phyloP scores from a whole-genome alignment of 352 stramenopile genomes.

The Phytophthora macrochlamydospora region DNA sequence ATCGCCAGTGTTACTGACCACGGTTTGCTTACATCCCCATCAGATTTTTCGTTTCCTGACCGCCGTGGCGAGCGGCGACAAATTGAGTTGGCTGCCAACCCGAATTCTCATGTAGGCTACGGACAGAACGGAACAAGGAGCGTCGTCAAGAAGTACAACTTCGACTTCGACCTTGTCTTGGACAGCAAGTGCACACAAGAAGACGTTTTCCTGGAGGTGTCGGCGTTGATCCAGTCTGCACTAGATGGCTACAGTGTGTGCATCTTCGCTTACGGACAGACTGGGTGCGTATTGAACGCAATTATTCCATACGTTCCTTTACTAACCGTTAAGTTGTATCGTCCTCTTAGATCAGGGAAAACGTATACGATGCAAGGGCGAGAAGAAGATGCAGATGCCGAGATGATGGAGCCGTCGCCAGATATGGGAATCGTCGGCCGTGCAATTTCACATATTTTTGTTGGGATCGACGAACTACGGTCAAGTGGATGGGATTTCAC shows the following conservation, averaged over 20 bases:
- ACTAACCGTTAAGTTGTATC: conserved; percentile 1
- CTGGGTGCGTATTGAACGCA: conserved; percentile 44
- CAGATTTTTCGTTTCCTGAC: conserved; percentile 84
- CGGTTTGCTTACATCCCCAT: not conserved
- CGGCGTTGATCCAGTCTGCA: conserved; percentile 93
- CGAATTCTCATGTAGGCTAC: conserved; percentile 76
- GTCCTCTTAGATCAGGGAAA: conserved; percentile 68
- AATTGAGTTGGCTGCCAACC: conserved; percentile 72
- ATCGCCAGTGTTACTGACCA: not conserved
- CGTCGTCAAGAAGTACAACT: conserved; percentile 89
- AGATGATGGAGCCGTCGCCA: conserved; percentile 46
- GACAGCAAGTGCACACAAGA: conserved; percentile 92
- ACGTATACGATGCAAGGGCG: conserved; percentile 90
- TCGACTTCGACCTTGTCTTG: conserved; percentile 99
- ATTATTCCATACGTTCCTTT: not conserved
- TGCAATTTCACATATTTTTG: conserved; percentile 81
- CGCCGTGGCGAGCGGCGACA: conserved; percentile 64
- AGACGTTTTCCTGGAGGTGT: conserved; percentile 97
- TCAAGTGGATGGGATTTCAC: conserved; percentile 78
- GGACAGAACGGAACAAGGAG: conserved; percentile 56
- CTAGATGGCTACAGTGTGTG: conserved; percentile 97
- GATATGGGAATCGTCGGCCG: conserved; percentile 85
- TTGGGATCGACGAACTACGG: conserved; percentile 59
- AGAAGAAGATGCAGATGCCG: conserved; percentile 37
- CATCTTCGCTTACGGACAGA: conserved; percentile 94